A percentile compares a stretch with the other conserved stretches of the same genome.
These are phyloP conservation scores for Leptodermis oblonga DNA, from an alignment of 257 asterid species.

Conservation along the genomic window DNA sequence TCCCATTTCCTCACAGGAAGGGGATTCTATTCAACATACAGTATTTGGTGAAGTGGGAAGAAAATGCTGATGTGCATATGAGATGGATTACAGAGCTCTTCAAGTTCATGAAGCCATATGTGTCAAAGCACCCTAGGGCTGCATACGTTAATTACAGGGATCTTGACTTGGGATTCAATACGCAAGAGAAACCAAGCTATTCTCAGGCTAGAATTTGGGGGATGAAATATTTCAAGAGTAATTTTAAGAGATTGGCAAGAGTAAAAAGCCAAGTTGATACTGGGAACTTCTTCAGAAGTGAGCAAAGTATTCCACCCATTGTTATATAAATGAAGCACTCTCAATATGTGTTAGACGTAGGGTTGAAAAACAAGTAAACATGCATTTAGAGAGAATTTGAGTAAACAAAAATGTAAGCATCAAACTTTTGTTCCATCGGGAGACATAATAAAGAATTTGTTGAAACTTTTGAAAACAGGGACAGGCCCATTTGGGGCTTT, in stretches of 20 bases:
- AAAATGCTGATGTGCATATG: constrained; percentile 4
- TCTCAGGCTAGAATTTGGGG: constrained; percentile 24
- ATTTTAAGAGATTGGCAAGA: constrained; percentile 20
- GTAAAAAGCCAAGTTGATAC: constrained; percentile 27
- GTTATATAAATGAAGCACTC: too few species aligned
- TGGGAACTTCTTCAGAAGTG: constrained; percentile 22
- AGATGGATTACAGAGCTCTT: constrained; percentile 14
- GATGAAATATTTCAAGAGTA: constrained; percentile 18
- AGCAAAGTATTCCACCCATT: constrained; percentile 28
- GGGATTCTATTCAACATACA: constrained; percentile 26
- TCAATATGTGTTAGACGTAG: too few species aligned
- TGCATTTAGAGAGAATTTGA: too few species aligned
- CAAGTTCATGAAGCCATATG: constrained; percentile 24
- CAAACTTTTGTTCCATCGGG: too few species aligned
- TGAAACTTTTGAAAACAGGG: too few species aligned
- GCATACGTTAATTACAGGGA: constrained; percentile 31
- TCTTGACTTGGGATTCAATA: constrained; percentile 25
- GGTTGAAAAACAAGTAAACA: too few species aligned
- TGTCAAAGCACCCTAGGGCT: constrained; percentile 19
- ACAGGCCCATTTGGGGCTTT: too few species aligned
- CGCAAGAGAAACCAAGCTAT: constrained; percentile 12
- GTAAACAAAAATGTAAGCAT: too few species aligned
- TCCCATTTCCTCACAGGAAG: constrained; percentile 31
- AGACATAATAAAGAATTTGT: too few species aligned
- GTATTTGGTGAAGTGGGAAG: constrained; percentile 26